Base-by-base conservation (phyloP, 2,329 filamentous ascomycete species). In the Dendrostoma leiphaemia region DNA sequence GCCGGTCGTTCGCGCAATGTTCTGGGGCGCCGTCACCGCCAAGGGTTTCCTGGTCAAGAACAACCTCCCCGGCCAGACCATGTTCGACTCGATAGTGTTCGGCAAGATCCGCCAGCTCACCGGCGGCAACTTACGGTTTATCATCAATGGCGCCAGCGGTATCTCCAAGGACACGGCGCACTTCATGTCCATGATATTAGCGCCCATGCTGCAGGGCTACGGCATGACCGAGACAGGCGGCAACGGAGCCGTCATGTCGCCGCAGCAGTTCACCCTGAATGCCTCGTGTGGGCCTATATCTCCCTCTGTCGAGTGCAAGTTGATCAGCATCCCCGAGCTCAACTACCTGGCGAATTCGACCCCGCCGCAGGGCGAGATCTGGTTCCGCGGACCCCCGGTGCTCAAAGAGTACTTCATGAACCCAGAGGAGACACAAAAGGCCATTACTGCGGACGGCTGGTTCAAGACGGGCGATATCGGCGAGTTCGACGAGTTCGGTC, bases 381-480 rank as follows among this genome's bases (percentile, higher is more conserved):
- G 86, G 80, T 88, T 99, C 62, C 87, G 89, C 55, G 94, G 93
- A 49, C 77, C 78, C 48, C 79, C 87, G 57, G 87, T 97, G 43
- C 83, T 90, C 51, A 79, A 79, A 31, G 86, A 85, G 34, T 97
- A 97, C 74, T 92, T 87, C 67, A 80, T 95, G 58, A 90, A 97
- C 68, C 86, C 89, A 15, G 84, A 93, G 63, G 92, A 97, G 75
- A 96, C 91, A 6, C 80, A 79, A 65, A 88, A 88, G 67, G 80
- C 88, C 5, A 81, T 93, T 60, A 91, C 89, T 1, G 71, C 84
- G 3, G 94, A 96, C 64, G 91, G 91, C 47, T 97, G 94, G 94
- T 97, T 97, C 82, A 93, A 89, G 81, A 96, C 91, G 15, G 93
- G 93, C 58, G 93, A 97, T 66, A 94, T 97, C 69, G 93, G 93